phyloP scores from a whole-genome alignment of 352 stramenopile genomes.

The Phytophthora chlamydospora region DNA sequence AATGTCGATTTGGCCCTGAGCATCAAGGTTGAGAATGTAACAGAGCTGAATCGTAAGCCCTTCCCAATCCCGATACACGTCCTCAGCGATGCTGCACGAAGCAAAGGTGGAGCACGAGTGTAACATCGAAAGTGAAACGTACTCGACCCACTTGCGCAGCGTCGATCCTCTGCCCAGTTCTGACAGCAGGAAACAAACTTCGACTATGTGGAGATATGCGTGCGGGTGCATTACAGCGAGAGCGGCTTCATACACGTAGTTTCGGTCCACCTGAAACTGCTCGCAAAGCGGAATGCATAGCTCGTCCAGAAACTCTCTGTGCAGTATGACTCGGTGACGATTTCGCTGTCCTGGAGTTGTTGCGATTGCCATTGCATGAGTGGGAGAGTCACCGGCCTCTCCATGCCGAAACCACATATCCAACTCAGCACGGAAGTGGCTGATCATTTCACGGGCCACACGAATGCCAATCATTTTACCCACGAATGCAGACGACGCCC shows the following conservation, averaged over 20 bases:
- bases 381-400: slow-evolving; percentile 21
- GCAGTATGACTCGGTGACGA: slow-evolving; percentile 44
- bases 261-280: slow-evolving; percentile 82
- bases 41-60: slow-evolving; percentile 83
- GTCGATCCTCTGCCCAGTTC: slow-evolving; percentile 58
- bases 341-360: slow-evolving; percentile 20
- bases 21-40: slow-evolving; percentile 74
- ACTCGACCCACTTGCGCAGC: slow-evolving; percentile 84
- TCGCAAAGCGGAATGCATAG: slow-evolving; percentile 74
- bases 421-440: slow-evolving; percentile 72
- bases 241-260: slow-evolving; percentile 80
- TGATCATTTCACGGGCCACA: slow-evolving; percentile 87
- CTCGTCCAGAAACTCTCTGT: slow-evolving; percentile 74
- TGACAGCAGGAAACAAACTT: slow-evolving; percentile 80
- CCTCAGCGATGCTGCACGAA: slow-evolving; percentile 73
- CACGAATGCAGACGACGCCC: slow-evolving; percentile 87
- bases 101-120: slow-evolving; percentile 82
- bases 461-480: slow-evolving; percentile 88
- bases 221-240: slow-evolving; percentile 84
- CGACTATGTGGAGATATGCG: slow-evolving; percentile 81
- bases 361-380: slow-evolving; percentile 10
- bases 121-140: slow-evolving; percentile 80
- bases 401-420: slow-evolving; percentile 50
- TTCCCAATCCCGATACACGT: slow-evolving; percentile 86
- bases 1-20: slow-evolving; percentile 60